Conservation (phyloP, 2,329 filamentous ascomycete genomes). For the Graphiopsis chlorocephala region DNA sequence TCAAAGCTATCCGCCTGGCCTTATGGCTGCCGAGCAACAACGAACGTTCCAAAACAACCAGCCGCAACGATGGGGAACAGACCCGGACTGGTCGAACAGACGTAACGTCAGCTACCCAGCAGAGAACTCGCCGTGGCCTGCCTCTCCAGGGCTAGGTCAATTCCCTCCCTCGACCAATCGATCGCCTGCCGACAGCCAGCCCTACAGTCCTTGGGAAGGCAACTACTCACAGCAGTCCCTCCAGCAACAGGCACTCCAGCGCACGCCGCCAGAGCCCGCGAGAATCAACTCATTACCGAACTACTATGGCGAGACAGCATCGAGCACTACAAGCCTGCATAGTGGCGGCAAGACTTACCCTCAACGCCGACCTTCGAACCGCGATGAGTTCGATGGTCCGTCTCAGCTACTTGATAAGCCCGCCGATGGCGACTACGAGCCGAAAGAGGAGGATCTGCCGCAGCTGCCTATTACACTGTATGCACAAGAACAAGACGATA, state of each 20-base stretch:
- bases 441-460: constrained; percentile 76
- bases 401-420: constrained; percentile 77
- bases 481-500: constrained; percentile 79
- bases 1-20: constrained; percentile 28
- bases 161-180: constrained; percentile 26
- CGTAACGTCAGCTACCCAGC: constrained; percentile 25
- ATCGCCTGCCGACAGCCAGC: constrained; percentile 23
- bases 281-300: constrained; percentile 24
- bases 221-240: constrained; percentile 27
- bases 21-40: constrained; percentile 23
- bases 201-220: constrained; percentile 25
- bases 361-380: constrained; percentile 71
- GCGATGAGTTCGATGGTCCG: constrained; percentile 86
- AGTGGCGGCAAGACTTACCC: constrained; percentile 29
- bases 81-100: constrained; percentile 28
- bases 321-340: constrained; percentile 25
- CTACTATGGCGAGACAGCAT: constrained; percentile 26
- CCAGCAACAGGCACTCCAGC: constrained; percentile 26
- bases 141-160: constrained; percentile 26
- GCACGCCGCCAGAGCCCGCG: constrained; percentile 31
- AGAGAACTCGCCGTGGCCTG: constrained; percentile 30
- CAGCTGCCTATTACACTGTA: constrained; percentile 79
- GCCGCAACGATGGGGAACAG: constrained; percentile 28
- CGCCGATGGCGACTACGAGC: constrained; percentile 66
- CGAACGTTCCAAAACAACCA: constrained; percentile 24